phyloP scores from a whole-genome alignment of 345 rosid species.

The Populus euphratica region DNA sequence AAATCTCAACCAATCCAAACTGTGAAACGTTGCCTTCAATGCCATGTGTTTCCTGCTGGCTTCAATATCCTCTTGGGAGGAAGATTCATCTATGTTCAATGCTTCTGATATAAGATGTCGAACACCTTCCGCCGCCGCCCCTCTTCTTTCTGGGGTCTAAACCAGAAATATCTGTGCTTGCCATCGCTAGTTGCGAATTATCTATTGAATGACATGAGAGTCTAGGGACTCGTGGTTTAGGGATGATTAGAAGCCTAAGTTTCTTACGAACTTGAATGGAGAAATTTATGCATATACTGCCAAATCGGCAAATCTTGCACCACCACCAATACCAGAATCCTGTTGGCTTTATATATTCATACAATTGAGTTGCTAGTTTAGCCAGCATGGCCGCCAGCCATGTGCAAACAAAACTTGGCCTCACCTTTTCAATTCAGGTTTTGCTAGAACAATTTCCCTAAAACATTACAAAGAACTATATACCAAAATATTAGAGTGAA shows the following conservation, averaged over 20 bases:
- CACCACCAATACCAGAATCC: neutral
- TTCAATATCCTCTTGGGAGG: neutral
- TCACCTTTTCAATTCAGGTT: slow-evolving; percentile 4
- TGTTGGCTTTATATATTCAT: neutral
- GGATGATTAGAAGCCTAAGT: neutral
- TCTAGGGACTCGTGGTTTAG: neutral
- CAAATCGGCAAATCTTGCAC: neutral
- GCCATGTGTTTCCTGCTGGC: neutral
- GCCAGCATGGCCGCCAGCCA: slow-evolving; percentile 8
- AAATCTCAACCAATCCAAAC: neutral
- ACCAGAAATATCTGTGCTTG: too few species aligned
- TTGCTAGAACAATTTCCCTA: slow-evolving; percentile 13
- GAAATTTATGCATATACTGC: neutral
- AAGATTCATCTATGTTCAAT: neutral
- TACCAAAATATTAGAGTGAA: neutral
- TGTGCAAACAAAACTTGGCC: slow-evolving; percentile 13
- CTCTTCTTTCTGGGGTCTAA: neutral
- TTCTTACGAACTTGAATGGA: neutral
- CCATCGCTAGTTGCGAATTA: neutral
- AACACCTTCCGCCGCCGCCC: neutral
- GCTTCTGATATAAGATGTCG: neutral
- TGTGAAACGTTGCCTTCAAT: neutral
- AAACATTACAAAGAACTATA: slow-evolving; percentile 1
- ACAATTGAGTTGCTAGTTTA: neutral
- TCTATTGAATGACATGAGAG: neutral